These are phyloP conservation scores for Aspergillus ibericus DNA, from an alignment of 2,329 filamentous ascomycete genomes.

Conservation along the genomic window DNA sequence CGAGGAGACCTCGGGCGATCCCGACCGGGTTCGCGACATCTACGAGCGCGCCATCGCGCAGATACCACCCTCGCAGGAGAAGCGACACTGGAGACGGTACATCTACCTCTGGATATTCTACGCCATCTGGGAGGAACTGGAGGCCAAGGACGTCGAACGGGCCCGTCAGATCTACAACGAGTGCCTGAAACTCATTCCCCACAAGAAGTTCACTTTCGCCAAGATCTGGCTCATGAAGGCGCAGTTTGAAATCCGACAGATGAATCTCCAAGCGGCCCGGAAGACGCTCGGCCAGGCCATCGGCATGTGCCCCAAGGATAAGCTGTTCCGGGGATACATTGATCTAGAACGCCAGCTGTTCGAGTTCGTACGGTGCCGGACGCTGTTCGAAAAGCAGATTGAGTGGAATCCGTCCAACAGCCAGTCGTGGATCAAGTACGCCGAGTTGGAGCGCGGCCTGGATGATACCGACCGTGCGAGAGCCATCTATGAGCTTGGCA, in stretches of 20 bases:
- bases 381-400: conserved; percentile 89
- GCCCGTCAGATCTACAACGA: conserved; percentile 89
- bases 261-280: conserved; percentile 73
- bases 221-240: conserved; percentile 95
- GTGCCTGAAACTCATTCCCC: conserved; percentile 82
- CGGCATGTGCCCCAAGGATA: conserved; percentile 94
- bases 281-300: conserved; percentile 89
- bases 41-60: conserved; percentile 97
- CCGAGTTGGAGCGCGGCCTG: conserved; percentile 85
- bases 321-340: conserved; percentile 89
- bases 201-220: conserved; percentile 96
- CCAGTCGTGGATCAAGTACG: conserved; percentile 95
- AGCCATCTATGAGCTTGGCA: conserved; percentile 88
- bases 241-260: conserved; percentile 88
- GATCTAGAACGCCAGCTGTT: conserved; percentile 90
- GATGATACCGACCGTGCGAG: conserved; percentile 86
- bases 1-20: conserved; percentile 81
- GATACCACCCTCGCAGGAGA: conserved; percentile 90
- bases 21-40: conserved; percentile 81
- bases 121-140: conserved; percentile 89
- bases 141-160: conserved; percentile 73
- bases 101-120: conserved; percentile 99
- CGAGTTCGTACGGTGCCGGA: conserved; percentile 88
- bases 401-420: conserved; percentile 88
- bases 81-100: conserved; percentile 94